These are phyloP conservation scores for Chlorella sp. DNA, from an alignment of 139 green algal genomes.

Conservation along the genomic window DNA sequence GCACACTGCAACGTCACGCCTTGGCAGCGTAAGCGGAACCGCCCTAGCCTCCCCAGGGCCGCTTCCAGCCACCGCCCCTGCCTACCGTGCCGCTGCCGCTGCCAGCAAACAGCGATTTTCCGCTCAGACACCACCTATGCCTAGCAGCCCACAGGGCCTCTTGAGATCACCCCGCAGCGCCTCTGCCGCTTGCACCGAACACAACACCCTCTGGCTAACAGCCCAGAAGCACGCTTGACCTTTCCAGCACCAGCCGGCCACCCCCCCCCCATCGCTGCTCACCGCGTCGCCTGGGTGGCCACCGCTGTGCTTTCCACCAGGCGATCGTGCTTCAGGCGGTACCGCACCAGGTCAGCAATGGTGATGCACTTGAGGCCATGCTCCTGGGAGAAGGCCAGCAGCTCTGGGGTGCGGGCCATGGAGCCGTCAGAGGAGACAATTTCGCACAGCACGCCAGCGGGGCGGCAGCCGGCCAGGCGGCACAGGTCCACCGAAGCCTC, in stretches of 20 bases:
- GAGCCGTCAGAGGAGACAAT: slow-evolving; percentile 89
- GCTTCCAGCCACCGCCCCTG: no score
- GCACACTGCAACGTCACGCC: neutral
- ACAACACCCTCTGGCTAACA: no score
- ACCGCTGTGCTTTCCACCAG: slow-evolving; percentile 33
- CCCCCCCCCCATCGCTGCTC: neutral
- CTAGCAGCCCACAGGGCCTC: neutral
- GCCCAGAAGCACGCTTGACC: neutral
- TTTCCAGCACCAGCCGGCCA: neutral
- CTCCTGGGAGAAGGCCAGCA: slow-evolving; percentile 87
- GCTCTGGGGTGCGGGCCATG: slow-evolving; percentile 86
- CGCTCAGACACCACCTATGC: neutral
- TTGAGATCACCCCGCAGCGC: neutral
- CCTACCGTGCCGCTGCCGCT: no score
- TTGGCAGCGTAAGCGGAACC: no score
- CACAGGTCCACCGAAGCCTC: slow-evolving; percentile 96
- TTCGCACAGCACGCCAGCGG: slow-evolving; percentile 96
- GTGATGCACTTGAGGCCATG: slow-evolving; percentile 91
- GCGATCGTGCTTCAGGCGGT: slow-evolving; percentile 53
- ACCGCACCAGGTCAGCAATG: slow-evolving; percentile 90
- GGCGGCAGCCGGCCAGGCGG: slow-evolving; percentile 82
- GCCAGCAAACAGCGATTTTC: no score
- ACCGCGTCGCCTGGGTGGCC: slow-evolving; percentile 22
- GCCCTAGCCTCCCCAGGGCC: no score
- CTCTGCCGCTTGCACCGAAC: no score